A percentile compares a stretch with the other conserved stretches of the same genome.
These are phyloP conservation scores for Nitzschia sp. DNA, from an alignment of 108 stramenopile species.

Conservation along the genomic window DNA sequence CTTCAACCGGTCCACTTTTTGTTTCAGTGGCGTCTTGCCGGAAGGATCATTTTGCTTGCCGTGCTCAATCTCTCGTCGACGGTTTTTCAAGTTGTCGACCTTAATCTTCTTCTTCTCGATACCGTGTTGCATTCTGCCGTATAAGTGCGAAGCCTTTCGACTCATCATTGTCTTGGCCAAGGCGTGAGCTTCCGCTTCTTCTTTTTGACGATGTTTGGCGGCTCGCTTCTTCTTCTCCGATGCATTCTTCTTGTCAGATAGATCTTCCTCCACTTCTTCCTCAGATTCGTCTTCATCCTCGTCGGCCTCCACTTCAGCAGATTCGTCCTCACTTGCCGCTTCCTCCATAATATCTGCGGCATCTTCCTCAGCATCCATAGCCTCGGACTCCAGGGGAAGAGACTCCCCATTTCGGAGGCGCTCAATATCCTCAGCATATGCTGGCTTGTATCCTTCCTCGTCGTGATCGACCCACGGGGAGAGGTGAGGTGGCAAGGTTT, in stretches of 20 bases:
- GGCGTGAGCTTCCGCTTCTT: conserved; percentile 84
- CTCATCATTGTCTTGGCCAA: conserved; percentile 93
- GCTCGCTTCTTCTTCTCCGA: conserved; percentile 47
- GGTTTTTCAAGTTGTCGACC: conserved; percentile 74
- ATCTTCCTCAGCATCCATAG: conserved; percentile 20
- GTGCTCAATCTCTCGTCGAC: conserved; percentile 73
- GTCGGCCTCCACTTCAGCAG: conserved; percentile 30
- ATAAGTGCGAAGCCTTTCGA: conserved; percentile 90
- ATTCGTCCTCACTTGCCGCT: conserved; percentile 24
- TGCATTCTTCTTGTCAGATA: conserved; percentile 45
- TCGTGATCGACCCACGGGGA: conserved; percentile 98
- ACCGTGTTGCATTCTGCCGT: conserved; percentile 93
- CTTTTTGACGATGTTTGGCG: conserved; percentile 26
- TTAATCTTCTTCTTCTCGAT: conserved; percentile 78
- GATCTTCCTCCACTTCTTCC: conserved; percentile 40
- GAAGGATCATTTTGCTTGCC: conserved; percentile 52
- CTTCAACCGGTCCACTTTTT: conserved; percentile 74
- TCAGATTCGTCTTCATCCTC: conserved; percentile 41
- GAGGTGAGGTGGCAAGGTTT: conserved; percentile 92
- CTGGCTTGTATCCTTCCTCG: conserved; percentile 97
- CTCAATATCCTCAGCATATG: conserved; percentile 95
- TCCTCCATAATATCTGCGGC: conserved; percentile 22
- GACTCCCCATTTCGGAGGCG: conserved; percentile 79
- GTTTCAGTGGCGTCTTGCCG: conserved; percentile 66
- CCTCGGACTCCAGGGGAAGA: conserved; percentile 33